Base-by-base conservation (phyloP, 495 filamentous ascomycete genomes). In the Apodospora peruviana region DNA sequence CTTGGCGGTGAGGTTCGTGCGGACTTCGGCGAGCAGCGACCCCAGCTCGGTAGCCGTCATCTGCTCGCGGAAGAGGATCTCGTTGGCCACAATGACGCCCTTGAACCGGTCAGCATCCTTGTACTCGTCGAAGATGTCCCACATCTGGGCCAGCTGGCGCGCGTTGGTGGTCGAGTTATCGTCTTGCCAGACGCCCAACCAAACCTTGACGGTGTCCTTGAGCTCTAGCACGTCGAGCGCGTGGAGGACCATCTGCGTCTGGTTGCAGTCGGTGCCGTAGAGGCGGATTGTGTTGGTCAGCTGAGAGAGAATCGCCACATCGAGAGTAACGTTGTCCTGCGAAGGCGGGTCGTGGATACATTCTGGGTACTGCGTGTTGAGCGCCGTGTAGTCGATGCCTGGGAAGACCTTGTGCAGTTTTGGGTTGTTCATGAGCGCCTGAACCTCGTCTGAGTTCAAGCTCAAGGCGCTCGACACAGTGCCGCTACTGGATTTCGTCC, bases 241-340 rank as follows among this genome's bases (percentile, higher is more conserved):
- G 57, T 91, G 83, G 35, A 97, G 76, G 1, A 93, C 85, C 88
- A 97, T 90, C 62, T 95, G 82, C 0, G 93, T 96, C 66, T 96
- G 91, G 63, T 97, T 96, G 77, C 93, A 98, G 68, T 98, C 93
- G 14, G 88, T 96, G 20, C 93, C 93, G 63, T 98, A 98, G 12
- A 97, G 77, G 1, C 91, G 87, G 37, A 98, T 76, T 2, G 80
- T 84, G 64, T 95, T 90, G 47, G 90, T 96, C 25, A 98, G 74
- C 62, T 96, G 90, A 3, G 88, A 90, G 16, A 98, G 79, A 9
- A 96, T 84, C 20, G 93, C 93, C 45, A 98, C 69, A 58, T 98
- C 93, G 34, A 86, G 80, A 5, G 93, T 98, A 56, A 98, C 76
- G 57, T 96, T 96, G 70, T 96, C 95, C 63, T 96, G 93, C 3